Percentiles rank a stretch among this genome's conserved stretches.
phyloP scores from a whole-genome alignment of 257 asterid genomes.

The Solanum appendiculatum region DNA sequence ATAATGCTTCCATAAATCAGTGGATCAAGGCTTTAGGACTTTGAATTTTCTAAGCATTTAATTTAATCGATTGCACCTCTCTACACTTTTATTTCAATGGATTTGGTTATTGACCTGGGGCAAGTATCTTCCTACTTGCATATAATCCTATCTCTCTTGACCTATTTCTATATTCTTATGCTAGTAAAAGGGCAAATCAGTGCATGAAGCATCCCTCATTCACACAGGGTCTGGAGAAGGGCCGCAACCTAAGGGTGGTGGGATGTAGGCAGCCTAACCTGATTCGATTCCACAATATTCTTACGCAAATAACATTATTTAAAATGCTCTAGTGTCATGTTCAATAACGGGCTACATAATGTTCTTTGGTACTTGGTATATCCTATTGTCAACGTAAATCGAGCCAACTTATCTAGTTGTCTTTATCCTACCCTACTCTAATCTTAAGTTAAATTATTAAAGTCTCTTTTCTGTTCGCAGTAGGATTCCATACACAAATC shows the following conservation, averaged over 20 bases:
- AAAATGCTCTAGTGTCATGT: neutral
- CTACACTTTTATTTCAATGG: neutral
- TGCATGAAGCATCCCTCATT: neutral
- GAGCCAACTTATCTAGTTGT: neutral
- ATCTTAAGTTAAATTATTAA: neutral
- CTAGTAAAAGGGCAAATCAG: neutral
- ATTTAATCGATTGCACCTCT: neutral
- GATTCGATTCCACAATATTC: neutral
- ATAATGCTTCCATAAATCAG: neutral
- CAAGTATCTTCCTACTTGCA: neutral
- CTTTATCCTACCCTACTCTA: neutral
- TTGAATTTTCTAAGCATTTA: neutral
- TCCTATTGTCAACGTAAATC: neutral
- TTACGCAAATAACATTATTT: neutral
- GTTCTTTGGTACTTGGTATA: neutral
- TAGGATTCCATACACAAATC: neutral
- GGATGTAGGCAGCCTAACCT: neutral
- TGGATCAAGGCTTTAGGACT: neutral
- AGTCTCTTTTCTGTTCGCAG: neutral
- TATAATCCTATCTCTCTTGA: neutral
- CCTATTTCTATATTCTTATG: neutral
- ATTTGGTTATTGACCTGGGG: neutral
- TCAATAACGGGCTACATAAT: neutral
- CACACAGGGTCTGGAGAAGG: neutral
- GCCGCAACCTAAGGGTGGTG: neutral